A percentile compares a stretch with the other conserved stretches of the same genome.
These are phyloP conservation scores for Leccinum subrobustum DNA, from an alignment of 1,284 basidiomycete genomes.

Conservation along the genomic window DNA sequence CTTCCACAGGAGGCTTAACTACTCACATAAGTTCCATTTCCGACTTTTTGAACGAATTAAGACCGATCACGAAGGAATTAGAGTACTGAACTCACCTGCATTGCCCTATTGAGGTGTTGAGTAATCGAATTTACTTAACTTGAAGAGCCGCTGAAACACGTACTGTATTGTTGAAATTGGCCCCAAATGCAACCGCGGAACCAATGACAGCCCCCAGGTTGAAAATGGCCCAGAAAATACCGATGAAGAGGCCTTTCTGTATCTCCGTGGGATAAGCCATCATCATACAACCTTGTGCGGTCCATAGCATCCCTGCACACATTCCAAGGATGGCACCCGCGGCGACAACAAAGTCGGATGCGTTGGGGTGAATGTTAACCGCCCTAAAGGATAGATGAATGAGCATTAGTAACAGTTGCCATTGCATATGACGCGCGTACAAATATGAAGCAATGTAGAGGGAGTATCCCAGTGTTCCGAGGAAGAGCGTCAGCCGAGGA, in stretches of 20 bases:
- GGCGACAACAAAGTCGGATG: conserved; percentile 66
- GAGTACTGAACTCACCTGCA: conserved; percentile 20
- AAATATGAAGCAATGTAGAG: conserved; percentile 76
- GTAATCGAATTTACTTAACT: not conserved
- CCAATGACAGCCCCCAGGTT: conserved; percentile 73
- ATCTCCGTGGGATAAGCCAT: conserved; percentile 76
- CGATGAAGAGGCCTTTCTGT: conserved; percentile 79
- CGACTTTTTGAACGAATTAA: conserved; percentile 37
- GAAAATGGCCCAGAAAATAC: conserved; percentile 77
- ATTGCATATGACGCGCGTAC: conserved; percentile 37
- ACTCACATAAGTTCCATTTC: conserved; percentile 62
- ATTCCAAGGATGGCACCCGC: conserved; percentile 81
- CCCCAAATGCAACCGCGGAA: conserved; percentile 59
- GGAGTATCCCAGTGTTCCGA: conserved; percentile 71
- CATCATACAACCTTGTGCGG: conserved; percentile 83
- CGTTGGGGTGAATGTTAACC: conserved; percentile 62
- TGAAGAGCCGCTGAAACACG: conserved; percentile 7
- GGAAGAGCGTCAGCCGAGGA: conserved; percentile 64
- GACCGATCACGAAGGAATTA: not conserved
- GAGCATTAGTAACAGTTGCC: not conserved
- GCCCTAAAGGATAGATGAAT: conserved; percentile 40
- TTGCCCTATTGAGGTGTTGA: conserved; percentile 16
- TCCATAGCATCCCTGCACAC: conserved; percentile 85
- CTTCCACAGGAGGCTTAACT: not conserved
- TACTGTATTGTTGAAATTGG: conserved; percentile 52